A percentile compares a stretch with the other conserved stretches of the same genome.
Conservation (phyloP, 441 rosid species). For the Arabidopsis hybrid region DNA sequence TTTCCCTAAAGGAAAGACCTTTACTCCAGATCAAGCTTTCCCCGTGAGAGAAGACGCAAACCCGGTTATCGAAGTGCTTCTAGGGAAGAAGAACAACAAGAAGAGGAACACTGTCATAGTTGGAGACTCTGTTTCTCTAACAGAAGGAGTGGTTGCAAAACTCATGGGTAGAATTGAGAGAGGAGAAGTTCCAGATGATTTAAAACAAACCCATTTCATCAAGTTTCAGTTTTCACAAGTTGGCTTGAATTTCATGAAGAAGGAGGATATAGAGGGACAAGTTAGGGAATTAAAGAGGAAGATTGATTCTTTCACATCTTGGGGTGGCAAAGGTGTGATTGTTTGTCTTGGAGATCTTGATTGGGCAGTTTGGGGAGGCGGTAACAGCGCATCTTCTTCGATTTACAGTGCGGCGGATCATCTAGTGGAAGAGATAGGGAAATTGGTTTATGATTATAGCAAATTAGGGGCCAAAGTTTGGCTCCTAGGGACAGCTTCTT, state of each 20-base stretch:
- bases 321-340: slow-evolving; percentile 62
- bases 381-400: slow-evolving; percentile 29
- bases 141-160: slow-evolving; percentile 66
- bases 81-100: slow-evolving; percentile 57
- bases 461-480: slow-evolving; percentile 60
- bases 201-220: slow-evolving; percentile 65
- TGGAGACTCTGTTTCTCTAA: slow-evolving; percentile 63
- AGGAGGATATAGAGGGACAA: slow-evolving; percentile 66
- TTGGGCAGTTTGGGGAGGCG: slow-evolving; percentile 60
- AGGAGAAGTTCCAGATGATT: slow-evolving; percentile 76
- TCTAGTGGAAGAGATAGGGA: slow-evolving; percentile 71
- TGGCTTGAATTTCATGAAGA: slow-evolving; percentile 69
- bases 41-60: slow-evolving; percentile 69
- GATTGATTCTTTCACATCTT: slow-evolving; percentile 57
- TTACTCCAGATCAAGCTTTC: slow-evolving; percentile 45
- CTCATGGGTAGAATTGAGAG: slow-evolving; percentile 64
- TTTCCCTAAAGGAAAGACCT: slow-evolving; percentile 53
- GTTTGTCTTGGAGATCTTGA: slow-evolving; percentile 81
- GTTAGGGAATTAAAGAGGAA: slow-evolving; percentile 62
- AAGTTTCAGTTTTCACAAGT: slow-evolving; percentile 73
- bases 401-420: slow-evolving; percentile 64
- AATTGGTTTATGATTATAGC: slow-evolving; percentile 54
- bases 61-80: slow-evolving; percentile 69
- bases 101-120: slow-evolving; percentile 76
- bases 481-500: slow-evolving; percentile 77